A percentile compares a stretch with the other conserved stretches of the same genome.
phyloP scores from a whole-genome alignment of 2,329 filamentous ascomycete species.

The Plenodomus biglobosus region DNA sequence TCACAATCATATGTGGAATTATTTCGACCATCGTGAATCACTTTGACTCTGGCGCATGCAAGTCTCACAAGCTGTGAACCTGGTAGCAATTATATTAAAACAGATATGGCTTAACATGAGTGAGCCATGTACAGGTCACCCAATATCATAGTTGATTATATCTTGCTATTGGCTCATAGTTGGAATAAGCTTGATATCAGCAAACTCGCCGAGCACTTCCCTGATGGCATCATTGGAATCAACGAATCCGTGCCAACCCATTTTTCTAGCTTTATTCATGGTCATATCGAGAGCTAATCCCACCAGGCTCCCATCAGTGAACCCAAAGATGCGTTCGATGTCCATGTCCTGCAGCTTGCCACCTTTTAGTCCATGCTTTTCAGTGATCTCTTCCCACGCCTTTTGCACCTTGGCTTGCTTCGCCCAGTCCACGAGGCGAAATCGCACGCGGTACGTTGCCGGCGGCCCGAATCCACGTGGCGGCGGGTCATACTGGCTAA shows the following conservation, averaged over 20 bases:
- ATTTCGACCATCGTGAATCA: too few species aligned
- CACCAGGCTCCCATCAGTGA: conserved; percentile 48
- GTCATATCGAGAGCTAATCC: conserved; percentile 32
- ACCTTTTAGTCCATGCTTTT: conserved; percentile 45
- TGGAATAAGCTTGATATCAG: conserved; percentile 49
- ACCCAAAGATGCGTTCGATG: conserved; percentile 50
- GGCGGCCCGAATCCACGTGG: conserved; percentile 49
- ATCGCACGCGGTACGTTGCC: conserved; percentile 43
- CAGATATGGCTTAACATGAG: too few species aligned
- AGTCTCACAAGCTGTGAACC: too few species aligned
- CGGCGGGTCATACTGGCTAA: conserved; percentile 31
- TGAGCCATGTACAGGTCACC: too few species aligned
- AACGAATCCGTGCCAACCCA: conserved; percentile 53
- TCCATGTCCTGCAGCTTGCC: conserved; percentile 47
- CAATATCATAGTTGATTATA: too few species aligned
- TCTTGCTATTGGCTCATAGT: conserved; percentile 11
- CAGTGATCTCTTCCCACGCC: conserved; percentile 51
- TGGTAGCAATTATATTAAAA: too few species aligned
- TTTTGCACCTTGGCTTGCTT: conserved; percentile 46
- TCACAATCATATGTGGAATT: too few species aligned
- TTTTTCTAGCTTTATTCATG: conserved; percentile 51
- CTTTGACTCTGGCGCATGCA: too few species aligned
- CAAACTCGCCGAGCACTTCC: conserved; percentile 48
- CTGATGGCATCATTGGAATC: conserved; percentile 50
- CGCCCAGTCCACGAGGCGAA: conserved; percentile 52